A percentile compares a stretch with the other conserved stretches of the same genome.
phyloP scores from a whole-genome alignment of 441 rosid genomes.

The Erodium trifolium region DNA sequence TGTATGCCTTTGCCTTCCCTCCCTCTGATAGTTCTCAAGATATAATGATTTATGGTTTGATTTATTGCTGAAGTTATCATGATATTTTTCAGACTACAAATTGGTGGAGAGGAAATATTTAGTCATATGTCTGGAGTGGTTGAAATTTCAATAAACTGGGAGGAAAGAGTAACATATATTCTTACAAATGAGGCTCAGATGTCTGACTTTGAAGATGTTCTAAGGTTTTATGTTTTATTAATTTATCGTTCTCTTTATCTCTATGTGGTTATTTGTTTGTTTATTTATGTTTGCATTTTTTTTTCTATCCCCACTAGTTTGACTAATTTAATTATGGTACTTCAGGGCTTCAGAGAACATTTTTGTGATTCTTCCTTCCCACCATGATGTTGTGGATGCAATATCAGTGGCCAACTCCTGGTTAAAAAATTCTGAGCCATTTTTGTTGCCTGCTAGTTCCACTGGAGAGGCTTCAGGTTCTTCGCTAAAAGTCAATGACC shows the following conservation, averaged over 20 bases:
- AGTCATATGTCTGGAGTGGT: slow-evolving; percentile 43
- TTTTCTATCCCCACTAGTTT: slow-evolving; percentile 4
- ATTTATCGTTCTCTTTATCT: too few relatives aligned
- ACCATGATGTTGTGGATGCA: slow-evolving; percentile 41
- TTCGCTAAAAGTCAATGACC: slow-evolving; percentile 40
- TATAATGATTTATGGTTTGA: slow-evolving; percentile 13
- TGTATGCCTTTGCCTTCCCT: slow-evolving; percentile 37
- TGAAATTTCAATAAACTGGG: slow-evolving; percentile 58
- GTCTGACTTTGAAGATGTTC: slow-evolving; percentile 56
- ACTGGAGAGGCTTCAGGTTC: slow-evolving; percentile 27
- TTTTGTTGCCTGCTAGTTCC: slow-evolving; percentile 32
- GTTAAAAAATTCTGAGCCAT: slow-evolving; percentile 57
- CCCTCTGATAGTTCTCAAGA: slow-evolving; percentile 4
- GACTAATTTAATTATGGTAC: slow-evolving; percentile 23
- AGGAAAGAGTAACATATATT: slow-evolving; percentile 51
- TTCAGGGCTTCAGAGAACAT: slow-evolving; percentile 57
- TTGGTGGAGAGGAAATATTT: slow-evolving; percentile 54
- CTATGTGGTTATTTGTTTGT: slow-evolving; percentile 7
- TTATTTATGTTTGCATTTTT: slow-evolving; percentile 2
- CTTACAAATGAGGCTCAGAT: slow-evolving; percentile 48
- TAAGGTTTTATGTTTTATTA: slow-evolving; percentile 39
- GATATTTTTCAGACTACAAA: slow-evolving; percentile 47
- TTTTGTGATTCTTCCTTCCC: slow-evolving; percentile 51
- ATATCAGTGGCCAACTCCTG: slow-evolving; percentile 51
- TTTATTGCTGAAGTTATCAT: slow-evolving; percentile 8